These are phyloP conservation scores for Diplocarpon rosae DNA, from an alignment of 2,329 filamentous ascomycete genomes.

Conservation along the genomic window DNA sequence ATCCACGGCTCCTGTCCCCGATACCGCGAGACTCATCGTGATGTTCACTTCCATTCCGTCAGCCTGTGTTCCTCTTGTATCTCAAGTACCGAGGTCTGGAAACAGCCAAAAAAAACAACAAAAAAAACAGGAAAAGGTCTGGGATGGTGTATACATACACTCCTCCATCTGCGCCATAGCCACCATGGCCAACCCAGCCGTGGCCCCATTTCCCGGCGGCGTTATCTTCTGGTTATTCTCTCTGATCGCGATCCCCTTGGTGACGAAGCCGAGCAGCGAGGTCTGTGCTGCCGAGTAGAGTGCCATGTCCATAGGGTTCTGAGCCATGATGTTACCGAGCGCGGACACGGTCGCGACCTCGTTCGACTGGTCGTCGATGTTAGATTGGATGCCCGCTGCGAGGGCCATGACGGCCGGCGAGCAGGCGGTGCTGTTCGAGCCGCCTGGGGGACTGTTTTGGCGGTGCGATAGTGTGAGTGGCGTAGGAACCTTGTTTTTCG, in stretches of 20 bases:
- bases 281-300: slow-evolving; percentile 12
- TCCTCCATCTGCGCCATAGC: no score
- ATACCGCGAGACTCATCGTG: no score
- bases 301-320: slow-evolving; percentile 11
- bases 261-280: slow-evolving; percentile 13
- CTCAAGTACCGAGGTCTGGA: no score
- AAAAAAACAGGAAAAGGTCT: no score
- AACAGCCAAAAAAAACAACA: no score
- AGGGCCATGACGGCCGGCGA: slow-evolving; percentile 12
- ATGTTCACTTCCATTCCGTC: no score
- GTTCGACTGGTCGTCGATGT: slow-evolving; percentile 19
- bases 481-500: no score
- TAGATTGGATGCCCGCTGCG: slow-evolving; percentile 15
- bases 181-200: slow-evolving; percentile 15
- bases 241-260: slow-evolving; percentile 17
- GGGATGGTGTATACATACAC: no score
- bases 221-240: slow-evolving; percentile 20
- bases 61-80: no score
- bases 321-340: slow-evolving; percentile 10
- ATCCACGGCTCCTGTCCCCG: background rate
- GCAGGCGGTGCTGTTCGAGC: slow-evolving; percentile 1
- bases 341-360: slow-evolving; percentile 13
- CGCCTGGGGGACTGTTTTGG: no score
- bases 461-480: no score
- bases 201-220: slow-evolving; percentile 14